Conservation (phyloP, 768 basidiomycete genomes). For the Termitomyces sp. region DNA sequence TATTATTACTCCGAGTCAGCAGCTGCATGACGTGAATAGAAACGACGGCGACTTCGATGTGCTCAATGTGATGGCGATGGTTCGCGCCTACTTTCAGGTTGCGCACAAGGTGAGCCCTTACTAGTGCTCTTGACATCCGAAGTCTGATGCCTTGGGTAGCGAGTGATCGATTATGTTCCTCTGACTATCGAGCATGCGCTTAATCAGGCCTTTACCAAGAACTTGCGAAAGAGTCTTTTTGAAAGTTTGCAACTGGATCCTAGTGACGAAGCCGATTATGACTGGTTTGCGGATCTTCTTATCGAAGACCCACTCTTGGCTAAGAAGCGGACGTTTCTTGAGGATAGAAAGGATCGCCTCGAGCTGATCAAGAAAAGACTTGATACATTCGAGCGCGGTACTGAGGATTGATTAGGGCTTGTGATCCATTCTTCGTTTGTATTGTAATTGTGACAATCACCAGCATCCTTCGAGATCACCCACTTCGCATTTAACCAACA, state of each 20-base stretch:
- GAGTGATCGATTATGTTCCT: constrained; percentile 54
- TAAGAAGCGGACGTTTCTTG: constrained; percentile 27
- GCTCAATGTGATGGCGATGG: constrained; percentile 49
- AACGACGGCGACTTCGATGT: constrained; percentile 32
- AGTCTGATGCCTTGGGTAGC: constrained; percentile 28
- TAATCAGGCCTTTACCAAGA: constrained; percentile 34
- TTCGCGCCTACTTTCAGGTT: constrained; percentile 54
- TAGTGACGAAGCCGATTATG: constrained; percentile 9
- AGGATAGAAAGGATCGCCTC: constrained; percentile 17
- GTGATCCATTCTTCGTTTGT: background rate
- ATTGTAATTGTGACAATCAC: background rate
- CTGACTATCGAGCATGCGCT: constrained; percentile 44
- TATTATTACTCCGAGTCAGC: no score
- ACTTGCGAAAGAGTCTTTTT: constrained; percentile 34
- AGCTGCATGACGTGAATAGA: background rate
- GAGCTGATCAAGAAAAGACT: constrained; percentile 31
- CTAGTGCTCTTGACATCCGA: background rate
- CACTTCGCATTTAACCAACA: no score
- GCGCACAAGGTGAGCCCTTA: constrained; percentile 42
- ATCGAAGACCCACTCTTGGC: constrained; percentile 37
- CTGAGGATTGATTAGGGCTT: background rate
- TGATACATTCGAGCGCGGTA: constrained; percentile 17
- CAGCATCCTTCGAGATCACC: background rate
- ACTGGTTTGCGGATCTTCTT: constrained; percentile 28
- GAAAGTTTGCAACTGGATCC: constrained; percentile 18